A percentile compares a stretch with the other conserved stretches of the same genome.
Evolutionary conservation across 805 yeast genomes (phyloP).

Genomic region (Teunomyces aglyptinius): DNA sequence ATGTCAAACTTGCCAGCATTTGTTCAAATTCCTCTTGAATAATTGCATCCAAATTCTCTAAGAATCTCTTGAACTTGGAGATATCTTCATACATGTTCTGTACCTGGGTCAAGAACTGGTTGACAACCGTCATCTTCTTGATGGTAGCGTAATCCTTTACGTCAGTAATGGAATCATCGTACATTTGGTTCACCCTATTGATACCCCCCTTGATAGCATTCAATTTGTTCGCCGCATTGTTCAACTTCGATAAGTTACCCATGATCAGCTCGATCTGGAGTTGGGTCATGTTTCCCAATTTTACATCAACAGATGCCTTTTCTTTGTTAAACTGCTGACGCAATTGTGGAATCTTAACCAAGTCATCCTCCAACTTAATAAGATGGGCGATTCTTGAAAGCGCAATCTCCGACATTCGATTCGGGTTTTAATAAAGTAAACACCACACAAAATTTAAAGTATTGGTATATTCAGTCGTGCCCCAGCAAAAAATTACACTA

Average conservation of each 20-base stretch:
- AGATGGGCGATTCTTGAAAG: conserved; percentile 38
- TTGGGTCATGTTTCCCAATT: conserved; percentile 68
- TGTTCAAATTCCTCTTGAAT: conserved; percentile 46
- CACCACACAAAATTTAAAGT: background rate
- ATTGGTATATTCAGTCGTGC: background rate
- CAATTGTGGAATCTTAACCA: conserved; percentile 51
- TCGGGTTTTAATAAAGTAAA: background rate
- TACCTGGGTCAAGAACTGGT: conserved; percentile 71
- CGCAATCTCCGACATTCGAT: conserved; percentile 40
- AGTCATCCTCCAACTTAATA: conserved; percentile 49
- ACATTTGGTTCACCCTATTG: conserved; percentile 46
- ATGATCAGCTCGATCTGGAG: conserved; percentile 58
- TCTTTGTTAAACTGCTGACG: conserved; percentile 63
- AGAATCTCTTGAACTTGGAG: conserved; percentile 49
- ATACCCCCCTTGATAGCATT: conserved; percentile 39
- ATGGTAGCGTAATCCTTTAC: conserved; percentile 70
- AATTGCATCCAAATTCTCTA: conserved; percentile 50
- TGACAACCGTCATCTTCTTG: conserved; percentile 61
- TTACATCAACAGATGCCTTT: conserved; percentile 71
- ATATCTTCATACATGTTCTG: conserved; percentile 64
- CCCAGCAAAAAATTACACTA: too few species aligned
- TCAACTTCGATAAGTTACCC: conserved; percentile 50
- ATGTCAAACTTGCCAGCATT: conserved; percentile 30
- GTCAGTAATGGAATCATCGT: conserved; percentile 55
- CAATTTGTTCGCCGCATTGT: conserved; percentile 38